phyloP scores from a whole-genome alignment of 139 green algal genomes.

The Picochlorum costavermella region DNA sequence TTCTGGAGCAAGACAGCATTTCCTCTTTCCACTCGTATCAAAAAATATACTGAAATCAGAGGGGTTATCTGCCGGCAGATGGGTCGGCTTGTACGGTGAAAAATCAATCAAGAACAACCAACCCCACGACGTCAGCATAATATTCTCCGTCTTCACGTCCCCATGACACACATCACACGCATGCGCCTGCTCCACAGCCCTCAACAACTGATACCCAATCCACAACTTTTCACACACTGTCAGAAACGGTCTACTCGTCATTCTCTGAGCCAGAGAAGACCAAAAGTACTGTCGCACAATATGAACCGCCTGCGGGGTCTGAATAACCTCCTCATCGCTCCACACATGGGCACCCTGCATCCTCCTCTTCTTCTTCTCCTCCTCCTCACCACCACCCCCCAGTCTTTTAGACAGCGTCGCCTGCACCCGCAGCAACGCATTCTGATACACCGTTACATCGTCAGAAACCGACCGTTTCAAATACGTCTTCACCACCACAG shows the following conservation, averaged over 20 bases:
- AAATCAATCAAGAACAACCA: slow-evolving; percentile 80
- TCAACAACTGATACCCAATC: slow-evolving; percentile 87
- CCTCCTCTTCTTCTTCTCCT: slow-evolving; percentile 14
- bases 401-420: too few species aligned
- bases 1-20: slow-evolving; percentile 92
- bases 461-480: slow-evolving; percentile 20
- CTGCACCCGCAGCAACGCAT: slow-evolving; percentile 58
- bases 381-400: too few species aligned
- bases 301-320: slow-evolving; percentile 29
- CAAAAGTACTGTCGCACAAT: slow-evolving; percentile 79
- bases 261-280: slow-evolving; percentile 77
- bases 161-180: slow-evolving; percentile 73
- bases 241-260: slow-evolving; percentile 89
- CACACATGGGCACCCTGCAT: slow-evolving; percentile 48
- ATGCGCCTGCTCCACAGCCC: slow-evolving; percentile 66
- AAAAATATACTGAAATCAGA: slow-evolving; percentile 98
- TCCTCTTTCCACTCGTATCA: slow-evolving; percentile 75
- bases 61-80: slow-evolving; percentile 89
- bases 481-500: slow-evolving; percentile 83
- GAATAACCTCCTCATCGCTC: slow-evolving; percentile 44
- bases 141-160: slow-evolving; percentile 93
- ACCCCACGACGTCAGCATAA: slow-evolving; percentile 86
- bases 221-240: slow-evolving; percentile 82
- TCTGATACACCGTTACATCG: slow-evolving; percentile 50
- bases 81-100: slow-evolving; percentile 84